These are phyloP conservation scores for Penicillium sclerotiorum DNA, from an alignment of 2,329 filamentous ascomycete genomes.

Conservation along the genomic window DNA sequence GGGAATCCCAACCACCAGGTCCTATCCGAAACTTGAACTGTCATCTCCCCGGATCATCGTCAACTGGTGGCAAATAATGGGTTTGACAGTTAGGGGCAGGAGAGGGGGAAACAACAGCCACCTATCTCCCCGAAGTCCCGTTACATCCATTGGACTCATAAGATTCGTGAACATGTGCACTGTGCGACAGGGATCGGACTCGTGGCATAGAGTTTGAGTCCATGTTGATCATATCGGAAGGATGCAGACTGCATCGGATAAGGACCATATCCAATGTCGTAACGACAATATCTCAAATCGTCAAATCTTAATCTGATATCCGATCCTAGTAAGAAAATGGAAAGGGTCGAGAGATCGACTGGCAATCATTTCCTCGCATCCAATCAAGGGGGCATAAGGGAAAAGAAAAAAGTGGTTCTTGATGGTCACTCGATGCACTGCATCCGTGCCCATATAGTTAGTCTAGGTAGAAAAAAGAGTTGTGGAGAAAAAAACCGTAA, in stretches of 20 bases:
- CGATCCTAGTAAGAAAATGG: neutral
- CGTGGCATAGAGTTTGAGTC: slow-evolving; percentile 14
- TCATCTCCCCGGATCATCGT: slow-evolving; percentile 1
- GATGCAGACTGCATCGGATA: slow-evolving; percentile 6
- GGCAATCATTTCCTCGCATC: neutral
- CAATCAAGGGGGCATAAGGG: neutral
- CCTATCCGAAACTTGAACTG: neutral
- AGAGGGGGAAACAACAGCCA: neutral
- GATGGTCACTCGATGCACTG: too few relatives aligned
- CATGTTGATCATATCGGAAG: slow-evolving; percentile 3
- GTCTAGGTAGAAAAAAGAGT: too few relatives aligned
- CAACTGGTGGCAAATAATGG: neutral
- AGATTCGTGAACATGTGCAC: neutral
- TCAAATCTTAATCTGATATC: neutral
- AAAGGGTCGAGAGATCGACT: neutral
- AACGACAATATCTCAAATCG: neutral
- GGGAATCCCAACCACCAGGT: neutral
- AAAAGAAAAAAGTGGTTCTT: too few relatives aligned
- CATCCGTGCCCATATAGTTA: too few relatives aligned
- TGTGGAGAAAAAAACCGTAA: too few relatives aligned
- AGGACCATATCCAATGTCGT: neutral
- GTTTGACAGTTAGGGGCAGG: neutral
- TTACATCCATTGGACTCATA: neutral
- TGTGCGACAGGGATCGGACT: slow-evolving; percentile 8
- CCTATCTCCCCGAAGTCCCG: neutral